Evolutionary conservation across 2,329 filamentous ascomycete genomes (phyloP).

Genomic region (Venturia oleaginea): DNA sequence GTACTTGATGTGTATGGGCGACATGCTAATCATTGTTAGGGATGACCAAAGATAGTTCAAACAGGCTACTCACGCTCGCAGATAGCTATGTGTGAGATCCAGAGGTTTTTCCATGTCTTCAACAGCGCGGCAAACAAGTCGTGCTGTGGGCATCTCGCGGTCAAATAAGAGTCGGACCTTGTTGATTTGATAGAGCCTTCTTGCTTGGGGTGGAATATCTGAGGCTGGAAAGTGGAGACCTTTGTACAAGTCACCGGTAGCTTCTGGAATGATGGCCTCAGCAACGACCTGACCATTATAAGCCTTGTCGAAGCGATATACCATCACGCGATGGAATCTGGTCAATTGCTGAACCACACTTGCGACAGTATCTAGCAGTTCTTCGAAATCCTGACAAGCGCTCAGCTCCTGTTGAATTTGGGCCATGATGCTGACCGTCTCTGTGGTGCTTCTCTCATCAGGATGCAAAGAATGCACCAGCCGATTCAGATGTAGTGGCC

Average conservation of each 20-base stretch:
- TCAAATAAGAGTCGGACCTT: constrained; percentile 83
- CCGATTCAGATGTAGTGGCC: background rate
- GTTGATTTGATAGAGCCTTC: constrained; percentile 80
- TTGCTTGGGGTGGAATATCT: constrained; percentile 75
- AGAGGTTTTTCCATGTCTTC: constrained; percentile 67
- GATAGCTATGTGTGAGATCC: constrained; percentile 75
- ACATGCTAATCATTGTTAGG: constrained; percentile 46
- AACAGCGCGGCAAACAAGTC: constrained; percentile 67
- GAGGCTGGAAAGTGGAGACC: constrained; percentile 82
- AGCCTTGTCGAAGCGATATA: constrained; percentile 76
- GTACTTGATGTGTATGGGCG: constrained; percentile 82
- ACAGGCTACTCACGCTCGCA: constrained; percentile 48
- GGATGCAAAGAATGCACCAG: constrained; percentile 33
- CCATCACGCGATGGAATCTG: constrained; percentile 84
- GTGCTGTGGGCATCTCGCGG: constrained; percentile 66
- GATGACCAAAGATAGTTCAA: background rate
- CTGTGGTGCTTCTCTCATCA: constrained; percentile 75
- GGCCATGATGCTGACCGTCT: constrained; percentile 84
- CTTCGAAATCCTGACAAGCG: constrained; percentile 59
- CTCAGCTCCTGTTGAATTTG: constrained; percentile 83
- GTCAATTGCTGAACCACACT: constrained; percentile 83
- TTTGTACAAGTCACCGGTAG: constrained; percentile 76
- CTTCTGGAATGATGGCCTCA: constrained; percentile 72
- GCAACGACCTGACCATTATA: constrained; percentile 84
- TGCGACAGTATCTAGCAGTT: constrained; percentile 69